Base-by-base conservation (phyloP, 192 early-diverging fungal genomes). In the Pilaira anomala region DNA sequence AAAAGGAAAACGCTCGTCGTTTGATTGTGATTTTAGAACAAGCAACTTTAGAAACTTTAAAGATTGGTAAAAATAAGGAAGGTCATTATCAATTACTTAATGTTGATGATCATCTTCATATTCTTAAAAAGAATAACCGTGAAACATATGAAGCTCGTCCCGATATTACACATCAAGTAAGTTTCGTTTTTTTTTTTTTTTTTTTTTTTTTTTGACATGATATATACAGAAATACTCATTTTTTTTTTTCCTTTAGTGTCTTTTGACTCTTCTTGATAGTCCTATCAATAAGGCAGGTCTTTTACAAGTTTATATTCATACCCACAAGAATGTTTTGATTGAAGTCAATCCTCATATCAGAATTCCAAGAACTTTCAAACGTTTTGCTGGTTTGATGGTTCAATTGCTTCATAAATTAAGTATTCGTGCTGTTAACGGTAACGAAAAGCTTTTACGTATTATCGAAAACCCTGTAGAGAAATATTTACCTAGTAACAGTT, bases 341-440 rank as follows among this genome's bases (percentile, higher is more conserved):
- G 97, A 99, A 83, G 91, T 99, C 41, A 95, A 93, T 72, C 97
- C 97, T 41, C 91, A 95, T 60, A 91, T 98, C 53, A 88, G 97
- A 66, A 99, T 99, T 71, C 97, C 97, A n/a, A 85, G 97, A 74
- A 99, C 97, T 8, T 99, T 96, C 68, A 99, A 98, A 82, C 87
- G 97, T 60, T 99, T 99, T 77, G 90, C 92, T 62, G 97, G 96
- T 18, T 75, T 98, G 54, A 97, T 98, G 96, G 89, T 98, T 25
- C 96, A 99, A 87, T 83, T 99, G 62, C 85, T 98, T 26, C 97
- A 99, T 78, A 99, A 99, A 74, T 78, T 98, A 74, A 87, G 86
- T 46, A 97, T 99, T 73, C 89, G 90, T 22, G 86, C 95, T 28
- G 93, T 94, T 24, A 88, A 92, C 69, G 93, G 94, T 29, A 83